Percentiles rank a stretch among this genome's conserved stretches.
phyloP scores from a whole-genome alignment of 352 stramenopile genomes.

The Globisporangium cystogenes region DNA sequence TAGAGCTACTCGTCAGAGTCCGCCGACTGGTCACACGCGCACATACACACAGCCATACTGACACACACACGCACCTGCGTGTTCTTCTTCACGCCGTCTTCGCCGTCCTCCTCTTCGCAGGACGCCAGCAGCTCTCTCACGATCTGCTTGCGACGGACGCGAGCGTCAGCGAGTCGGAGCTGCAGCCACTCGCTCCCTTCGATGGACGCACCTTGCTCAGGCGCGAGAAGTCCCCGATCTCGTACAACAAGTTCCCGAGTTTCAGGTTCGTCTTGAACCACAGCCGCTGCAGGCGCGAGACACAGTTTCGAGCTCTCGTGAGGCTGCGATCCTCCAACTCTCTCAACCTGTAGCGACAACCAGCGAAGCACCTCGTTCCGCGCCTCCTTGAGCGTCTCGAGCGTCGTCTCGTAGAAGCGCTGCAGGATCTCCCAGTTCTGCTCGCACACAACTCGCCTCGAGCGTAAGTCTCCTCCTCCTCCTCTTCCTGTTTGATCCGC shows the following conservation, averaged over 20 bases:
- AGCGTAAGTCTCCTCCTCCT: too few relatives aligned
- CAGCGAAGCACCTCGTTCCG: conserved; percentile 50
- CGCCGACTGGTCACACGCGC: too few relatives aligned
- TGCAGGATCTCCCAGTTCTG: conserved; percentile 83
- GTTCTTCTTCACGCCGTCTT: conserved; percentile 84
- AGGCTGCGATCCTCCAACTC: too few relatives aligned
- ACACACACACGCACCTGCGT: conserved; percentile 31
- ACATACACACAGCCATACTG: background rate
- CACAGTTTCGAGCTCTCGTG: background rate
- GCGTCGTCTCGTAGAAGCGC: conserved; percentile 81
- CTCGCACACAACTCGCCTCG: background rate
- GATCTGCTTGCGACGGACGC: too few relatives aligned
- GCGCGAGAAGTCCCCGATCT: conserved; percentile 68
- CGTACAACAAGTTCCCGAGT: conserved; percentile 90
- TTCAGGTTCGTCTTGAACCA: conserved; percentile 98
- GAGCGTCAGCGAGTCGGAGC: too few relatives aligned
- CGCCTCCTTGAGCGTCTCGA: conserved; percentile 80
- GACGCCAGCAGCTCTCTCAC: conserved; percentile 83
- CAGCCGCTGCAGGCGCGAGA: conserved; percentile 42
- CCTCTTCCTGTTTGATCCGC: too few relatives aligned
- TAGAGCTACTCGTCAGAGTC: background rate
- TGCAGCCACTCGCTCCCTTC: background rate
- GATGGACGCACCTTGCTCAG: conserved; percentile 53
- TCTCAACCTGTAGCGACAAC: background rate
- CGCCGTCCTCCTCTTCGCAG: conserved; percentile 78